phyloP scores from a whole-genome alignment of 1,284 basidiomycete genomes.

The Coriolopsis trogii region DNA sequence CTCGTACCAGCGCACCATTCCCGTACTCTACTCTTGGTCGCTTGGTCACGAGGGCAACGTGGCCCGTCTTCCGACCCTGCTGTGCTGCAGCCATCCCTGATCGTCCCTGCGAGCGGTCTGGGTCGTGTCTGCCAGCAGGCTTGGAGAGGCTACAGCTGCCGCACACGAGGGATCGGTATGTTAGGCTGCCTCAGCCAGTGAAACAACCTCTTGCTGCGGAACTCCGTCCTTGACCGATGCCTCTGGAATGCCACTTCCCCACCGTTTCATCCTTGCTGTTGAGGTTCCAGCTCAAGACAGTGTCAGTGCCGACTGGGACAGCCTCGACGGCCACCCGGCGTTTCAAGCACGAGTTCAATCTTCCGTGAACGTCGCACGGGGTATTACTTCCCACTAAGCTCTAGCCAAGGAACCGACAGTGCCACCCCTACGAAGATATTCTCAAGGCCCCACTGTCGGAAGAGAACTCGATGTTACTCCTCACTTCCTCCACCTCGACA shows the following conservation, averaged over 20 bases:
- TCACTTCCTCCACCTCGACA: constrained; percentile 6
- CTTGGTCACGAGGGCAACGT: constrained; percentile 15
- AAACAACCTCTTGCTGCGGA: no score
- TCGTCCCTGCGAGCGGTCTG: neutral
- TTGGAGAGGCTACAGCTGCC: neutral
- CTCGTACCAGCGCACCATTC: constrained; percentile 2
- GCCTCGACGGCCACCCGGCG: neutral
- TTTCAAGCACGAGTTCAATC: neutral
- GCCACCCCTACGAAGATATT: constrained; percentile 11
- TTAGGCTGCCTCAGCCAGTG: neutral
- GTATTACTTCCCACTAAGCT: no score
- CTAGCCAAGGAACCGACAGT: constrained; percentile 9
- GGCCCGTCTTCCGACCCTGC: constrained; percentile 9
- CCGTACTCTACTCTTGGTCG: neutral
- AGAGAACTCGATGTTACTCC: constrained; percentile 12
- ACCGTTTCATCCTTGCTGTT: neutral
- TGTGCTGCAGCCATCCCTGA: neutral
- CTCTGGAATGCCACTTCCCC: neutral
- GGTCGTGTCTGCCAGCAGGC: neutral
- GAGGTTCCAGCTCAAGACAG: neutral
- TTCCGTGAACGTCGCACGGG: constrained; percentile 2
- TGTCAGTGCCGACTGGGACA: neutral
- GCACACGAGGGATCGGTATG: constrained; percentile 5
- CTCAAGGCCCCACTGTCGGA: constrained; percentile 1
- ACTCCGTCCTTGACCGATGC: no score